Evolutionary conservation across 306 rosid genomes (phyloP), one percentile per base, ranked within the genome.

Genomic region (Cicer yamashitae): DNA sequence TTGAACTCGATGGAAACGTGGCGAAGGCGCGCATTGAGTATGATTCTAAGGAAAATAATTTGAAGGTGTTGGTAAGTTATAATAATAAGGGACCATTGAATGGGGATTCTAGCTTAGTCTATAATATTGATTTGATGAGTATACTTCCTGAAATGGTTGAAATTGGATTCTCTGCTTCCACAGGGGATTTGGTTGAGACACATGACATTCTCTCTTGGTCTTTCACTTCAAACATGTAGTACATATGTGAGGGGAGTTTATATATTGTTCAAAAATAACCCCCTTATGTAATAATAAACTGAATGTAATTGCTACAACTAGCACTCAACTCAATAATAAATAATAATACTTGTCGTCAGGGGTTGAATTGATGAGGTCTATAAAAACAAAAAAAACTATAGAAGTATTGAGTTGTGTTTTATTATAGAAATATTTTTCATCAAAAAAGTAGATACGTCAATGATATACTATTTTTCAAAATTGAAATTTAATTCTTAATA

Each of bases 131-230:
- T 43, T 61, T 81, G 59, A 59, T 7, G 9, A 50, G 7, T 17
- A 17, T 68, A 68, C 67, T 82, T 22, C 86, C 82, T 0, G 67
- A 82, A 65, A 50, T 56, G 71, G 70, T 77, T 66, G 10, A 20
- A 69, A 39, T 81, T 50, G 84, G 84, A 0, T 74, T 81, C 41
- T 75, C 80, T 15, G 80, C 60, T 60, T 34, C 71, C 5, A 74
- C 71, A 0, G 75, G 79, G 1, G 5, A 1, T 12, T 9, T 7
- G 54, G 61, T 12, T 59, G 84, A 74, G 64, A 53, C 51, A 8
- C 17, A 60, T 66, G 40, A 9, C 10, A 22, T 80, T 58, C 54
- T 5, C 4, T 74, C 79, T 7, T 56, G 77, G 77, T 72, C 77
- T 83, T 87, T 75, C 34, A 52, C 4, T 11, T 70, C 75, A 38